These are phyloP conservation scores for Metarhizium album DNA, from an alignment of 2,329 filamentous ascomycete genomes.

Conservation along the genomic window DNA sequence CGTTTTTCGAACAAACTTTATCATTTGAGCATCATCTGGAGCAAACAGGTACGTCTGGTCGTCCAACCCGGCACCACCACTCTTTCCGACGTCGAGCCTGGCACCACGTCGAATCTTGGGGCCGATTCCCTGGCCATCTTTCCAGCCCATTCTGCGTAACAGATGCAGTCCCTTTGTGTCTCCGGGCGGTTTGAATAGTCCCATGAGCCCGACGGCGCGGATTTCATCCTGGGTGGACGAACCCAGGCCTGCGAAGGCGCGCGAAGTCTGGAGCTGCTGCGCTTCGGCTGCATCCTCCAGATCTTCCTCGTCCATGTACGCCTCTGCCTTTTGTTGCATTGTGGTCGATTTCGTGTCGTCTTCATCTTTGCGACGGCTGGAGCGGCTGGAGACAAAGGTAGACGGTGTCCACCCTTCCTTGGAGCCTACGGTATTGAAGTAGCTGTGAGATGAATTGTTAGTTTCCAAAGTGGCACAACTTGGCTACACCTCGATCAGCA, in stretches of 20 bases:
- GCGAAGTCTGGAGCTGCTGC: conserved; percentile 59
- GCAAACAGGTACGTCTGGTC: conserved; percentile 64
- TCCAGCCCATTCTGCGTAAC: conserved; percentile 90
- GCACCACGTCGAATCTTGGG: conserved; percentile 71
- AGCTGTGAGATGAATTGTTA: conserved; percentile 39
- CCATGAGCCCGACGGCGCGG: conserved; percentile 48
- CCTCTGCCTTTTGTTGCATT: conserved; percentile 59
- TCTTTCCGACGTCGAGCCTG: conserved; percentile 42
- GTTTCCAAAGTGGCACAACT: background rate
- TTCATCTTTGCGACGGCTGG: conserved; percentile 64
- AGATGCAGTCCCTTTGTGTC: conserved; percentile 83
- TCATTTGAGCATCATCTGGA: conserved; percentile 66
- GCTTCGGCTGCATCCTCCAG: conserved; percentile 75
- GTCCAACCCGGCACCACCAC: conserved; percentile 24
- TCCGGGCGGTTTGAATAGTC: conserved; percentile 59
- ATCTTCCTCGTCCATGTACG: conserved; percentile 98
- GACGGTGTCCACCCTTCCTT: conserved; percentile 96
- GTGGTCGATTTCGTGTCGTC: conserved; percentile 36
- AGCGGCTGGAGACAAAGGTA: conserved; percentile 82
- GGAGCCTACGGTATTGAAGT: conserved; percentile 96
- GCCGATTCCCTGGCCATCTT: conserved; percentile 83
- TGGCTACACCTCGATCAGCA: conserved; percentile 5
- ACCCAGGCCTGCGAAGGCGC: conserved; percentile 67
- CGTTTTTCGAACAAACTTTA: conserved; percentile 52
- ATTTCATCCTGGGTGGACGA: conserved; percentile 45